phyloP scores from a whole-genome alignment of 345 rosid genomes.

The Microcos paniculata region DNA sequence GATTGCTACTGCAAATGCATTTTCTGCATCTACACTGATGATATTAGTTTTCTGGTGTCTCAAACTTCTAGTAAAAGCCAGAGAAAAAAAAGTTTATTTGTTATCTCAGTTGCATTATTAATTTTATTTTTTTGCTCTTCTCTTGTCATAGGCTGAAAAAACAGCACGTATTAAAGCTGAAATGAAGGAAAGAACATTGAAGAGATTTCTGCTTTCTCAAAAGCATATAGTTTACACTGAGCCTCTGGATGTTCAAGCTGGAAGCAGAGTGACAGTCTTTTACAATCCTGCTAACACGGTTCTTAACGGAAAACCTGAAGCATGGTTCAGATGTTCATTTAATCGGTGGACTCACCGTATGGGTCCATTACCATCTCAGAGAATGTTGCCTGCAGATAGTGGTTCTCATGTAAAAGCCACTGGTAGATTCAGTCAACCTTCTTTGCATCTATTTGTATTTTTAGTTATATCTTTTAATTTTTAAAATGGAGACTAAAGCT shows the following conservation, averaged over 20 bases:
- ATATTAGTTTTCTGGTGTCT: constrained; percentile 11
- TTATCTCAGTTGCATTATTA: neutral
- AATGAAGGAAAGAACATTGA: constrained; percentile 65
- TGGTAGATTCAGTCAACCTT: constrained; percentile 38
- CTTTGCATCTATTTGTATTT: neutral
- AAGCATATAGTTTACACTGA: constrained; percentile 82
- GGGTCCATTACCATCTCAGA: constrained; percentile 81
- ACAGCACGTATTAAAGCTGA: constrained; percentile 69
- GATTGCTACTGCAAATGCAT: neutral
- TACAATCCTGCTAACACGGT: constrained; percentile 86
- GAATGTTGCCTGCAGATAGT: constrained; percentile 63
- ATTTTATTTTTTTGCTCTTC: constrained; percentile 14
- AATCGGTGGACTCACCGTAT: constrained; percentile 86
- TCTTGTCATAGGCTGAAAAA: constrained; percentile 56
- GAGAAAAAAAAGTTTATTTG: constrained; percentile 1
- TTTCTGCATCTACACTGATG: constrained; percentile 7
- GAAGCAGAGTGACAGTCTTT: constrained; percentile 56
- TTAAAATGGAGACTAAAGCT: neutral
- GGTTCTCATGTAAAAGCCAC: constrained; percentile 59
- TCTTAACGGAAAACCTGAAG: constrained; percentile 77
- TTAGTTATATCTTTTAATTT: neutral
- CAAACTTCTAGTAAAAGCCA: neutral
- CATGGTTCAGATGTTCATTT: constrained; percentile 93
- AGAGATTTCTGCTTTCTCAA: constrained; percentile 76
- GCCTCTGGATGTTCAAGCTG: constrained; percentile 83